phyloP scores from a whole-genome alignment of 192 early-diverging fungal species.

The Dissophora globulifera region DNA sequence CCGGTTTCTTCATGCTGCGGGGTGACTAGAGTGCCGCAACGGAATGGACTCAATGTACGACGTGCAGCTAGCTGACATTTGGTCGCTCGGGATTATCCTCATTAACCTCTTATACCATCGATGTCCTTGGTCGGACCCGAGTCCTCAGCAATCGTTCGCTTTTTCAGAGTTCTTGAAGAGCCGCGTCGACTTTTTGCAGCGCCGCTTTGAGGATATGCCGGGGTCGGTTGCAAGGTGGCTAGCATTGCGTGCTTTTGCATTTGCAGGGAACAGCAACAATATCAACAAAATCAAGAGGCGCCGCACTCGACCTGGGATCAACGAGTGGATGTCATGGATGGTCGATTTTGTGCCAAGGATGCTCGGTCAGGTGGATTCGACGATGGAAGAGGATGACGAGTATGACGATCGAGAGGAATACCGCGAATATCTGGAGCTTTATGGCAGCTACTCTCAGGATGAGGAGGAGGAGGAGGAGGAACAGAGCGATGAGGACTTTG shows the following conservation, averaged over 20 bases:
- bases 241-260: constrained; percentile 65
- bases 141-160: constrained; percentile 64
- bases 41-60: constrained; percentile 59
- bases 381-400: constrained; percentile 7
- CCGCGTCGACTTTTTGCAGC: constrained; percentile 67
- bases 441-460: constrained; percentile 8
- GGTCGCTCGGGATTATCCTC: constrained; percentile 80
- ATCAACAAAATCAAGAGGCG: constrained; percentile 11
- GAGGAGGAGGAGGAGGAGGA: constrained; percentile 34
- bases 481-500: neutral
- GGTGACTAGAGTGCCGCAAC: constrained; percentile 64
- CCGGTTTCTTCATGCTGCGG: no score
- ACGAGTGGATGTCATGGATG: constrained; percentile 46
- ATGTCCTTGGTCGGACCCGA: constrained; percentile 79
- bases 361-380: constrained; percentile 30
- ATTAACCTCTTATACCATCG: constrained; percentile 77
- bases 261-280: constrained; percentile 18
- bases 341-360: constrained; percentile 40
- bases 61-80: constrained; percentile 71
- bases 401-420: constrained; percentile 21
- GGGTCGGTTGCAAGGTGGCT: constrained; percentile 69
- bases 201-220: constrained; percentile 66
- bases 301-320: constrained; percentile 23
- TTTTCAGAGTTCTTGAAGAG: constrained; percentile 71
- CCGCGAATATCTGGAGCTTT: constrained; percentile 22